Conservation (phyloP, 73 alveolate species). For the Tetrahymena elliotti region DNA sequence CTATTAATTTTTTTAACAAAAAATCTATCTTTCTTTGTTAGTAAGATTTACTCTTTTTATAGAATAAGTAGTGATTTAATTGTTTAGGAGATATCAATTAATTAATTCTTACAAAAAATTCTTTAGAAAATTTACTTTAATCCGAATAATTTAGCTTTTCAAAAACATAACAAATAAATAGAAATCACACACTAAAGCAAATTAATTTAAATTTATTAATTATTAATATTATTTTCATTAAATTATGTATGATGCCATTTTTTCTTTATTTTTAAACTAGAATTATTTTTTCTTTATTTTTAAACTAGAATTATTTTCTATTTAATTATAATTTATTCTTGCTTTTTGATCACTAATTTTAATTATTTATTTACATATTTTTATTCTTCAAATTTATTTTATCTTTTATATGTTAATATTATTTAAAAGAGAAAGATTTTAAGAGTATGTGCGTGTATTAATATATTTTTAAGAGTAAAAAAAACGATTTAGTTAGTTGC, state of each 20-base stretch:
- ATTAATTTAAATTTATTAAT: no score
- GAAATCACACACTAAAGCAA: neutral
- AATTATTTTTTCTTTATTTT: no score
- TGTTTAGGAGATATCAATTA: neutral
- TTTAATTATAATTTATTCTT: neutral
- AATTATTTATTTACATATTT: neutral
- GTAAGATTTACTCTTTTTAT: neutral
- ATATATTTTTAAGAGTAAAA: neutral
- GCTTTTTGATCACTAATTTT: neutral
- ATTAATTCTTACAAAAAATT: neutral
- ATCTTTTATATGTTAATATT: neutral
- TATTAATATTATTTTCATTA: no score
- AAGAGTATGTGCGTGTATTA: neutral
- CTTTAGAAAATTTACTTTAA: neutral
- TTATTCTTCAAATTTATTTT: neutral
- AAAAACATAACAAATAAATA: neutral
- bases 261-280: no score
- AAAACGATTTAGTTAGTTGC: neutral
- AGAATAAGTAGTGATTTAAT: neutral
- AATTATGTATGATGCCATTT: neutral
- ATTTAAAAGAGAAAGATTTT: neutral
- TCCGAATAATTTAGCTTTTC: neutral
- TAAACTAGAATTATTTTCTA: neutral
- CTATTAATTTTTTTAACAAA: neutral
- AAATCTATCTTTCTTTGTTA: neutral